Base-by-base conservation (phyloP, 139 green algal genomes). In the Medakamo hakoo region DNA sequence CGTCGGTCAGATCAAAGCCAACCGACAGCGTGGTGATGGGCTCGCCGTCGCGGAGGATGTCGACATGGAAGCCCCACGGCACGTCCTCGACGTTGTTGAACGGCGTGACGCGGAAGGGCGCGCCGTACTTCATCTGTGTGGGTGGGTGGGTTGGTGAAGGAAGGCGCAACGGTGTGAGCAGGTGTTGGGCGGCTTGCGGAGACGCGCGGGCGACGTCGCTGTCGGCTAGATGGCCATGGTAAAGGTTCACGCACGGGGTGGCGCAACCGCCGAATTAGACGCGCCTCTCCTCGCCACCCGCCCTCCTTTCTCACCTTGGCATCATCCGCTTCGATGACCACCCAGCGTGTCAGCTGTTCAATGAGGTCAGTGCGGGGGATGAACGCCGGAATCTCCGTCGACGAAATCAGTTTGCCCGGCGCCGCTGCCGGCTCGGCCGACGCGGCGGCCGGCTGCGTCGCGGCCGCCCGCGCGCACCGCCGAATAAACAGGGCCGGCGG, bases 361-460 rank as follows among this genome's bases (percentile, higher is more conserved):
- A 89, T 85, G 55, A 94, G 74, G 67, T 94, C 86, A 27, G 80
- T 65, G 20, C 86, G 73, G 2, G 75, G 77, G 49, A 94, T 94
- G 75, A 94, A 94, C 1, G 86, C 80, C 9, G 86, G 81, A 14
- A 94, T 82, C 48, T 91, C 83, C 3, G 81, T 81, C 58, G 76
- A 83, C 25, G 69, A 79, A 40, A 94, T 90, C 9, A 90, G 66
- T 58, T 78, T 85, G 27, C 75, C 77, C 2, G 57, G 49, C 30
- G 65, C 27, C 3, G 65, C 25, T 29, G n/a, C n/a, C n/a, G n/a
- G n/a, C n/a, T n/a, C n/a, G n/a, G n/a, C n/a, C n/a, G n/a, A n/a
- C n/a, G n/a, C n/a, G n/a, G n/a, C n/a, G n/a, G n/a, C n/a, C n/a
- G n/a, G n/a, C n/a, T n/a, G n/a, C n/a, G n/a, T n/a, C n/a, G n/a